Evolutionary conservation across 805 yeast genomes (phyloP).

Genomic region (Zygosaccharomyces bisporus): DNA sequence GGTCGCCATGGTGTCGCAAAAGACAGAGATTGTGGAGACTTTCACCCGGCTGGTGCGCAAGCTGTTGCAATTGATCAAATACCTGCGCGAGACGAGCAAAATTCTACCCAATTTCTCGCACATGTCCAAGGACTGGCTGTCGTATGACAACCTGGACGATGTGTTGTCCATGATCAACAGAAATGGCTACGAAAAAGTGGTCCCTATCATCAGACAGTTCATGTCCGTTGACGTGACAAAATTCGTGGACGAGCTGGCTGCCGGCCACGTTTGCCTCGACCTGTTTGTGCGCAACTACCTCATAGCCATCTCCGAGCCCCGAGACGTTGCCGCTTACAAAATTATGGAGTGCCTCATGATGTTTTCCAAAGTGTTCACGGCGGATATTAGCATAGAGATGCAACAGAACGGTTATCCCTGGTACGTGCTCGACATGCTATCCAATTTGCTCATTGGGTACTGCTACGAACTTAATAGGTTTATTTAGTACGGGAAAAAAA

Average conservation of each 20-base stretch:
- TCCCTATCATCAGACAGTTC: conserved; percentile 18
- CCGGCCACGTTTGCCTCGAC: conserved; percentile 14
- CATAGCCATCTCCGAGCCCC: conserved; percentile 17
- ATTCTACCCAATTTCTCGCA: conserved; percentile 35
- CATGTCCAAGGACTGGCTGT: conserved; percentile 58
- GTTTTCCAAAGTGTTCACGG: conserved; percentile 27
- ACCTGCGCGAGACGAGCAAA: conserved; percentile 45
- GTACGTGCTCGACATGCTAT: conserved; percentile 16
- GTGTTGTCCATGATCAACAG: conserved; percentile 23
- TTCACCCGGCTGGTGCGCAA: conserved; percentile 53
- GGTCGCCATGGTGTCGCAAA: conserved; percentile 46
- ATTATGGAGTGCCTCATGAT: conserved; percentile 24
- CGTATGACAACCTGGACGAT: conserved; percentile 41
- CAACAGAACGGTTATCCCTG: conserved; percentile 16
- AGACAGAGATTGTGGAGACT: conserved; percentile 49
- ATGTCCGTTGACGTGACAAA: conserved; percentile 13
- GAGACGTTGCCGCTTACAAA: conserved; percentile 18
- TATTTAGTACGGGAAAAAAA: conserved; percentile 5
- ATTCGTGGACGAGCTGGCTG: conserved; percentile 12
- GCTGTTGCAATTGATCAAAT: conserved; percentile 51
- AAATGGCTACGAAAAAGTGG: conserved; percentile 16
- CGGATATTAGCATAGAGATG: conserved; percentile 22
- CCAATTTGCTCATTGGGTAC: conserved; percentile 14
- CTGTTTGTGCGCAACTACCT: conserved; percentile 13
- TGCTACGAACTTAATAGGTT: conserved; percentile 17